Percentiles rank a stretch among this genome's conserved stretches.
These are phyloP conservation scores for Diphasiastrum complanatum DNA, from an alignment of 83 land plant genomes.

Conservation along the genomic window DNA sequence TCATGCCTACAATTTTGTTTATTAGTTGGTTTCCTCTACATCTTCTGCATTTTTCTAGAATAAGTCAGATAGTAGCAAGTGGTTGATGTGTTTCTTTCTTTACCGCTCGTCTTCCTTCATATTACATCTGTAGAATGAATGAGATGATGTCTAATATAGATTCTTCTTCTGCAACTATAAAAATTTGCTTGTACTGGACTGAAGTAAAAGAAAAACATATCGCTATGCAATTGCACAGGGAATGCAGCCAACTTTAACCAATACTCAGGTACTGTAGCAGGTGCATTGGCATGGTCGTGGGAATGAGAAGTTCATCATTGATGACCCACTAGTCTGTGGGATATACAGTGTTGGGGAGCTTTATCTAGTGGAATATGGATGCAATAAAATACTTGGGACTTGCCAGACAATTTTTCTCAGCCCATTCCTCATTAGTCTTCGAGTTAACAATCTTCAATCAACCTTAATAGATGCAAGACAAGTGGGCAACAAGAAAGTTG, in stretches of 20 bases:
- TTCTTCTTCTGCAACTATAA: too few relatives aligned
- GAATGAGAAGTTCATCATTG: conserved; percentile 30
- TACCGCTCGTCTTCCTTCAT: too few relatives aligned
- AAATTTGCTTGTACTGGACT: too few relatives aligned
- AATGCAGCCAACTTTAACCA: too few relatives aligned
- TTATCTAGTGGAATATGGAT: conserved; percentile 35
- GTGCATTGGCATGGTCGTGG: conserved; percentile 33
- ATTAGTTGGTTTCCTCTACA: too few relatives aligned
- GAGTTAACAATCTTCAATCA: conserved; percentile 18
- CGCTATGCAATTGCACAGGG: not conserved
- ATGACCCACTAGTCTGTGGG: conserved; percentile 26
- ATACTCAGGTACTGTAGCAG: too few relatives aligned
- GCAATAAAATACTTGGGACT: conserved; percentile 26
- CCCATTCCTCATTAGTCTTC: conserved; percentile 31
- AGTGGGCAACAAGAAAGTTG: conserved; percentile 28
- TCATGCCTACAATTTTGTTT: not conserved
- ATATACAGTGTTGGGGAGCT: conserved; percentile 38
- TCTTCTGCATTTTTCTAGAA: too few relatives aligned
- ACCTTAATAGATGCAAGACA: not conserved
- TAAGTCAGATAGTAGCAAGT: too few relatives aligned
- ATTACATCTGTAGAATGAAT: not conserved
- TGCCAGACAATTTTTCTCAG: conserved; percentile 32
- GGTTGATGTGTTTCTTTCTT: too few relatives aligned
- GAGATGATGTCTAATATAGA: not conserved
- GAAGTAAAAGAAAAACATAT: not conserved